Evolutionary conservation across 345 rosid genomes (phyloP).

Genomic region (Gossypium longicalyx): DNA sequence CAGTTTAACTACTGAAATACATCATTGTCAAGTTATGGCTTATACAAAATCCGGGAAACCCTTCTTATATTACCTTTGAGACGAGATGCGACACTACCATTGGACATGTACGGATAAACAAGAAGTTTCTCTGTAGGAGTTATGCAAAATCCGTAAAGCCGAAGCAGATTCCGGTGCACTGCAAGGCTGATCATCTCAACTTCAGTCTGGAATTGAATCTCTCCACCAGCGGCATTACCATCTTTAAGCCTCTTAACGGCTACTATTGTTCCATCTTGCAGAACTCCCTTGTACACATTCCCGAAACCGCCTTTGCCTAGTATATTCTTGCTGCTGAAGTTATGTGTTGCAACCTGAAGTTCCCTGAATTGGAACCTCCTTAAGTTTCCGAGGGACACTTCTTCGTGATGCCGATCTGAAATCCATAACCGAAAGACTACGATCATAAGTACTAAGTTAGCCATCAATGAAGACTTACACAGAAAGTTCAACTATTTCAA

Average conservation of each 20-base stretch:
- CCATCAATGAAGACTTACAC: constrained; percentile 12
- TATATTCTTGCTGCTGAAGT: constrained; percentile 83
- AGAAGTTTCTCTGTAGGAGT: constrained; percentile 83
- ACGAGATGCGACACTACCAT: constrained; percentile 95
- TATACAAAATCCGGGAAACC: not conserved
- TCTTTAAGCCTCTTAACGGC: constrained; percentile 97
- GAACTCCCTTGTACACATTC: constrained; percentile 81
- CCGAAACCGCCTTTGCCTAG: constrained; percentile 97
- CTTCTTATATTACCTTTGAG: constrained; percentile 57
- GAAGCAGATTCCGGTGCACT: constrained; percentile 86
- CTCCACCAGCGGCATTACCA: constrained; percentile 72
- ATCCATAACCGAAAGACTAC: not conserved
- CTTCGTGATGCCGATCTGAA: constrained; percentile 61
- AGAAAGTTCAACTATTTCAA: constrained; percentile 21
- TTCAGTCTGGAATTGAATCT: constrained; percentile 86
- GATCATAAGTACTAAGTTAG: constrained; percentile 11
- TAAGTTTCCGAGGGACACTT: constrained; percentile 82
- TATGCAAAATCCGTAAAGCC: constrained; percentile 82
- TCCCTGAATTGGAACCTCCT: constrained; percentile 85
- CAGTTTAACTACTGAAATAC: not conserved
- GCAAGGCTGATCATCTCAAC: constrained; percentile 99
- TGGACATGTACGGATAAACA: constrained; percentile 92
- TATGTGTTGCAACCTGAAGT: constrained; percentile 74
- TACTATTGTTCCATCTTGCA: constrained; percentile 70
- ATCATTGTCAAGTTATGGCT: not conserved